Evolutionary conservation across 768 basidiomycete genomes (phyloP), one percentile per base, ranked within the genome.

Genomic region (Gelatoporia subvermispora): DNA sequence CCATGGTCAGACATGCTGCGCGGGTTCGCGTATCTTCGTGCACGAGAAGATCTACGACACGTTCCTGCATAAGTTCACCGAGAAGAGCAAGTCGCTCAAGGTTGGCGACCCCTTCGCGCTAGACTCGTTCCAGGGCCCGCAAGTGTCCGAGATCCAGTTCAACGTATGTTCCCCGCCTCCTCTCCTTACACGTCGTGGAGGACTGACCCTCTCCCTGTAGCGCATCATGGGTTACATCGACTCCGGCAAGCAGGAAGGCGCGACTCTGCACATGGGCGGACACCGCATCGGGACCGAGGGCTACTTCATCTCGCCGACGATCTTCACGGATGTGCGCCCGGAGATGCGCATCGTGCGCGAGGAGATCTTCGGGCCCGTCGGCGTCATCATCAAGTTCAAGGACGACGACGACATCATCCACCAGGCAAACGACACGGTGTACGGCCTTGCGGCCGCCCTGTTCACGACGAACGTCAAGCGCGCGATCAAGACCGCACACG

Each of bases 381-480:
- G 76, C 45, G 84, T 79, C 45, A 64, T 88, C 21, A 71, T 79
- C 66, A 81, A 78, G 61, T 89, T 90, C 68, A 72, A 79, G 53
- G 57, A 66, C 41, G 81, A 79, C 52, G 74, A 77, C 54, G 80
- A 88, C 47, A 82, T 81, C 35, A 68, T 89, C 56, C 66, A 65
- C 41, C 75, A 79, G 59, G 94, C 91, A 18, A 98, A 98, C 67
- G 85, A 95, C 62, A 85, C 88, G 0, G 59, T 71, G 41, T 94
- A 93, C 65, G 94, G 94, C 50, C 79, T 96, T 37, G 91, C 91
- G 13, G 82, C 88, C 2, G 85, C 87, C 8, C 81, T 98, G 45
- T 95, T 93, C 75, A 83, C 87, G 31, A 74, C 80, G 60, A 76
- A 94, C 66, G 67, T 95, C 70, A 80, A 77, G 55, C 76, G 85